Evolutionary conservation across 2,329 filamentous ascomycete genomes (phyloP).

Genomic region (Cyphellophora attinorum): DNA sequence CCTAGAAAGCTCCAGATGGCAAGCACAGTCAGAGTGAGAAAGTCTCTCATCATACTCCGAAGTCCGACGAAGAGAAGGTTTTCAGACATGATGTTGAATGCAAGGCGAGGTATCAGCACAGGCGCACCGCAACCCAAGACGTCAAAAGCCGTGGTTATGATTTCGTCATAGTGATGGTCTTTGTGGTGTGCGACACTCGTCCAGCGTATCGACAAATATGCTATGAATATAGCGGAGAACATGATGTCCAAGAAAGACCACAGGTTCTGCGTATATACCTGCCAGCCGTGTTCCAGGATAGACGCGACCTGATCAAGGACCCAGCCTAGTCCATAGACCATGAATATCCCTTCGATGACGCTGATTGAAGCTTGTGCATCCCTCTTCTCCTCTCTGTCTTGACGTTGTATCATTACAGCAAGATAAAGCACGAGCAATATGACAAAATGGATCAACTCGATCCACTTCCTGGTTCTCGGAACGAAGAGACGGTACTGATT

Average conservation of each 20-base stretch:
- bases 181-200: constrained; percentile 9
- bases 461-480: constrained; percentile 63
- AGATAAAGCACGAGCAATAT: constrained; percentile 61
- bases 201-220: constrained; percentile 59
- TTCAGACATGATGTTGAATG: constrained; percentile 74
- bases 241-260: constrained; percentile 81
- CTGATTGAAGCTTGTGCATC: constrained; percentile 33
- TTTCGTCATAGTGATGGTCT: constrained; percentile 5
- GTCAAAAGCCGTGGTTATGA: constrained; percentile 13
- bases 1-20: constrained; percentile 77
- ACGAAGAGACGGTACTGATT: constrained; percentile 83
- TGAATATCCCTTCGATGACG: constrained; percentile 55
- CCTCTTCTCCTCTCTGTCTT: constrained; percentile 42
- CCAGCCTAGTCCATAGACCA: constrained; percentile 69
- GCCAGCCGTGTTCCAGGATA: constrained; percentile 66
- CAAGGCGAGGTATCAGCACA: constrained; percentile 66
- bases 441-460: constrained; percentile 67
- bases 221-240: constrained; percentile 62
- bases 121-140: constrained; percentile 65
- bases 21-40: constrained; percentile 64
- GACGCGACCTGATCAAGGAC: constrained; percentile 66
- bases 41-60: constrained; percentile 77
- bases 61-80: constrained; percentile 76
- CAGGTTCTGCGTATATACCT: constrained; percentile 76
- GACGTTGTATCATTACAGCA: constrained; percentile 60